These are phyloP conservation scores for Pseudogymnoascus sp. DNA, from an alignment of 2,329 filamentous ascomycete genomes.

Conservation along the genomic window DNA sequence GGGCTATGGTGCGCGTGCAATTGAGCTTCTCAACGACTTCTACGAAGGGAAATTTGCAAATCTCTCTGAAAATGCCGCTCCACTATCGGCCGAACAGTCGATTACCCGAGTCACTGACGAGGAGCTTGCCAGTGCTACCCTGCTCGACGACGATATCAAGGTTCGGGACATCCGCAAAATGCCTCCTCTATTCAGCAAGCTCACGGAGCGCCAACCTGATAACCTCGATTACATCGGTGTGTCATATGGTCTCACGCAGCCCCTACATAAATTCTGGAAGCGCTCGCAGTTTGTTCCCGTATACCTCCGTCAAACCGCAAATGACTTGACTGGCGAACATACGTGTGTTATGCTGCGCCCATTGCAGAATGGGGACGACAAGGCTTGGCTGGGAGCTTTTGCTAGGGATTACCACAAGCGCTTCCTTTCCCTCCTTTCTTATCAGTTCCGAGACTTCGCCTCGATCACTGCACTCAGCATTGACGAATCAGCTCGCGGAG, in stretches of 20 bases:
- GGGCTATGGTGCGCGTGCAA: conserved; percentile 86
- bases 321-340: conserved; percentile 94
- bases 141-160: conserved; percentile 81
- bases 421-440: conserved; percentile 84
- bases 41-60: conserved; percentile 89
- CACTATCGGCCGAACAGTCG: conserved; percentile 45
- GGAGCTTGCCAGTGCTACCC: conserved; percentile 65
- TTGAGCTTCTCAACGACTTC: conserved; percentile 82
- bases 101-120: conserved; percentile 75
- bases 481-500: conserved; percentile 72
- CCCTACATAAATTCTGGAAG: conserved; percentile 96
- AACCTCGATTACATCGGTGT: conserved; percentile 89
- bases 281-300: conserved; percentile 77
- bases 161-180: conserved; percentile 85
- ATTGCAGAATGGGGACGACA: conserved; percentile 59
- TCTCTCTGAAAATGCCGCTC: conserved; percentile 62
- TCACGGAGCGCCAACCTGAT: conserved; percentile 74
- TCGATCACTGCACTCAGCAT: conserved; percentile 75
- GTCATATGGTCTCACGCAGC: conserved; percentile 81
- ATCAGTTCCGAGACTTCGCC: conserved; percentile 80
- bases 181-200: conserved; percentile 84
- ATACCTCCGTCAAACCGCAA: conserved; percentile 89
- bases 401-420: conserved; percentile 87
- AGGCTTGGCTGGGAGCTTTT: conserved; percentile 78
- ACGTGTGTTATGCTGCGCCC: conserved; percentile 95